These are phyloP conservation scores for Sphagnum contortum DNA, from an alignment of 225 moss, liverwort and hornwort genomes.

Conservation along the genomic window DNA sequence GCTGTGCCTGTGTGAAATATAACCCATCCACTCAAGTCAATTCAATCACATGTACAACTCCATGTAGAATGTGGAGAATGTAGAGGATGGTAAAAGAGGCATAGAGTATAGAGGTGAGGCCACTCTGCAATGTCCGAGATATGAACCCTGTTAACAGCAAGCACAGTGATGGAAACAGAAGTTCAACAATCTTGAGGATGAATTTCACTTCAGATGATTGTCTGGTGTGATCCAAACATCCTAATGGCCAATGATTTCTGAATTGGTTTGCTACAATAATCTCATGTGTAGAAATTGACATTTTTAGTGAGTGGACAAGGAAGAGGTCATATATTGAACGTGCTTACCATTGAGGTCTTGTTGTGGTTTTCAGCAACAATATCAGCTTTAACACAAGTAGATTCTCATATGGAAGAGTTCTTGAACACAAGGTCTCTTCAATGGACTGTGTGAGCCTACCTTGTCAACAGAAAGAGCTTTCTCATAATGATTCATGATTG, in stretches of 20 bases:
- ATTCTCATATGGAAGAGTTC: background rate
- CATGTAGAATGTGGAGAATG: too few relatives aligned
- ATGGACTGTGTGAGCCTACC: constrained; percentile 7
- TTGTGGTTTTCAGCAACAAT: background rate
- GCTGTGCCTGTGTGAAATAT: constrained; percentile 22
- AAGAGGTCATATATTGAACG: background rate
- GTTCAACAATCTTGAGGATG: too few relatives aligned
- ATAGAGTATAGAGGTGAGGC: too few relatives aligned
- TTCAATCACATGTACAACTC: background rate
- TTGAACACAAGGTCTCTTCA: background rate
- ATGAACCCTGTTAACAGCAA: too few relatives aligned
- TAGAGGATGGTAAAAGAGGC: too few relatives aligned
- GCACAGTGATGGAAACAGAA: too few relatives aligned
- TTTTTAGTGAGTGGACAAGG: too few relatives aligned
- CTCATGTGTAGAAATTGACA: background rate
- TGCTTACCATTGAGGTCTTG: background rate
- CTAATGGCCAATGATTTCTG: too few relatives aligned
- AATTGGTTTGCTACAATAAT: background rate
- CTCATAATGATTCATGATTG: constrained; percentile 33
- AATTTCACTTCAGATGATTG: too few relatives aligned
- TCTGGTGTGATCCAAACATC: too few relatives aligned
- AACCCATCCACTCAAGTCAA: background rate
- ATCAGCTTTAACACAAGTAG: background rate
- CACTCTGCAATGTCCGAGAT: too few relatives aligned
- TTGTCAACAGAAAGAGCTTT: constrained; percentile 35